phyloP scores from a whole-genome alignment of 2,329 filamentous ascomycete species.

The Bipolaris gigantea region DNA sequence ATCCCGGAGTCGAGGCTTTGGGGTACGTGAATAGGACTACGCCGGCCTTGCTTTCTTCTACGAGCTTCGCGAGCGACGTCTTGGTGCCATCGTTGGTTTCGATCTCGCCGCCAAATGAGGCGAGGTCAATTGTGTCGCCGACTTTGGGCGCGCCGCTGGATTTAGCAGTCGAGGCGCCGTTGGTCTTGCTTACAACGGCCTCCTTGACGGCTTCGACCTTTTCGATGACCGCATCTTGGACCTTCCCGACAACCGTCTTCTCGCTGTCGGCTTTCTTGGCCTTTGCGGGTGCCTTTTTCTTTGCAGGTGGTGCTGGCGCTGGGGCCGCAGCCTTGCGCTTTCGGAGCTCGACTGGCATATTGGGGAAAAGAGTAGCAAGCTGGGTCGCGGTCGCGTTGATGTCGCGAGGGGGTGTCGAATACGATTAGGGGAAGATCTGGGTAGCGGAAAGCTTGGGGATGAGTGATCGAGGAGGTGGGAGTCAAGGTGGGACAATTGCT shows the following conservation, averaged over 20 bases:
- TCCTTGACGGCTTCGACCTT: constrained; percentile 40
- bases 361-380: constrained; percentile 28
- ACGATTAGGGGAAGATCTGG: constrained; percentile 4
- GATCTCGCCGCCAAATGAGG: constrained; percentile 67
- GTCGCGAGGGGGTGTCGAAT: constrained; percentile 20
- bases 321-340: constrained; percentile 63
- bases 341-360: constrained; percentile 60
- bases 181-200: constrained; percentile 33
- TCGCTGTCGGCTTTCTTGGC: constrained; percentile 32
- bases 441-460: constrained; percentile 4
- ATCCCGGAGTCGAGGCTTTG: constrained; percentile 90
- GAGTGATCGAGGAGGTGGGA: constrained; percentile 5
- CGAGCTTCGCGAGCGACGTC: constrained; percentile 76
- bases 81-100: constrained; percentile 82
- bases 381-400: constrained; percentile 22
- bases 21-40: constrained; percentile 96
- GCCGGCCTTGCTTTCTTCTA: constrained; percentile 80
- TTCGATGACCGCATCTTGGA: constrained; percentile 37
- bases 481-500: constrained; percentile 19
- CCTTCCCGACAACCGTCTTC: constrained; percentile 42
- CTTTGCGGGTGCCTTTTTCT: constrained; percentile 52
- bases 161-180: constrained; percentile 24
- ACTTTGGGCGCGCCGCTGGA: constrained; percentile 39
- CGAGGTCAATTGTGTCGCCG: constrained; percentile 58
- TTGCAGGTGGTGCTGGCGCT: constrained; percentile 51